Percentiles rank a stretch among this genome's conserved stretches.
These are phyloP conservation scores for Naematelia aurantialba DNA, from an alignment of 768 basidiomycete genomes.

Conservation along the genomic window DNA sequence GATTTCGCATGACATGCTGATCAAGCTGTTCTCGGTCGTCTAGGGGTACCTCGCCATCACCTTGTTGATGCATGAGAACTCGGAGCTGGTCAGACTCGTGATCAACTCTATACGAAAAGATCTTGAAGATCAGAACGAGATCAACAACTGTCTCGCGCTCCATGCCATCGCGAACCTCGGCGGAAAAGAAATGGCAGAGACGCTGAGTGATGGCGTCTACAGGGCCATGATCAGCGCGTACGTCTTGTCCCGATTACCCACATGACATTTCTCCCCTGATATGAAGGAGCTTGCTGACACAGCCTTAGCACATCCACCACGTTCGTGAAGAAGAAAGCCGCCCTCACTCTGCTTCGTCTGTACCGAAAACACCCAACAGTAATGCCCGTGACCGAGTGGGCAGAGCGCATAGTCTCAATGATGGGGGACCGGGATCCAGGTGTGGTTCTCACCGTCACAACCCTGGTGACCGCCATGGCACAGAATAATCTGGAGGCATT, in stretches of 20 bases:
- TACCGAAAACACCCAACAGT: slow-evolving; percentile 96
- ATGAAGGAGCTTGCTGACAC: neutral
- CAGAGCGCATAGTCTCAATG: slow-evolving; percentile 83
- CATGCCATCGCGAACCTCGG: slow-evolving; percentile 99
- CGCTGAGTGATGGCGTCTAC: slow-evolving; percentile 88
- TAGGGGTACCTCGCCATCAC: slow-evolving; percentile 98
- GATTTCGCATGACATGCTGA: neutral
- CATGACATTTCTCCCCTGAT: neutral
- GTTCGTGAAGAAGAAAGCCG: slow-evolving; percentile 98
- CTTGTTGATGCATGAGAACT: slow-evolving; percentile 96
- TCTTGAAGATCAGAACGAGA: slow-evolving; percentile 86
- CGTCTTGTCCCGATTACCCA: slow-evolving; percentile 25
- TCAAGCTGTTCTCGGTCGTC: no score
- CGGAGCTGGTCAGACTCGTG: slow-evolving; percentile 89
- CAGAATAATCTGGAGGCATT: slow-evolving; percentile 89
- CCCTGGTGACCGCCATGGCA: slow-evolving; percentile 85
- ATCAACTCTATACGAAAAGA: slow-evolving; percentile 99
- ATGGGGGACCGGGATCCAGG: slow-evolving; percentile 94
- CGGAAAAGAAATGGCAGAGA: slow-evolving; percentile 97
- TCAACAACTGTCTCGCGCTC: slow-evolving; percentile 91
- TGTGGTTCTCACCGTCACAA: slow-evolving; percentile 90
- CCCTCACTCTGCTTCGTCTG: slow-evolving; percentile 81
- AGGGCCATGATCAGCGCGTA: slow-evolving; percentile 91
- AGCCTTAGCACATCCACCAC: slow-evolving; percentile 76
- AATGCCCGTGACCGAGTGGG: slow-evolving; percentile 92